Conservation (phyloP, 148 eudicot genomes). For the Chenopodium formosanum region DNA sequence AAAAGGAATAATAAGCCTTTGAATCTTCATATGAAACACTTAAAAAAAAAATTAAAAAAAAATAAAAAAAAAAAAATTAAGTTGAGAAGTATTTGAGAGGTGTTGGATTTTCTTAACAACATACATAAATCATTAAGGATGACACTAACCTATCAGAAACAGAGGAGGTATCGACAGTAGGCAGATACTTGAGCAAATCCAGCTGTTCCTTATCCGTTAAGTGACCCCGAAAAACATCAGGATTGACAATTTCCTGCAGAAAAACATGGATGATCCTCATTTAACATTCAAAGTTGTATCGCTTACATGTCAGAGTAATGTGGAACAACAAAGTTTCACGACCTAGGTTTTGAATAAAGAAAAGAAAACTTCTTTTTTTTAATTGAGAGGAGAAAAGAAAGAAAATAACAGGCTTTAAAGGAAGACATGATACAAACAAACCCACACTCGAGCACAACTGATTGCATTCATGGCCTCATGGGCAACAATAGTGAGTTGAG, state of each 20-base stretch:
- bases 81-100: not conserved
- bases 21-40: not conserved
- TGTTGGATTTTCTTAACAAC: not conserved
- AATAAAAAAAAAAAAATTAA: not conserved
- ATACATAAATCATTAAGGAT: not conserved
- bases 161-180: constrained; percentile 49
- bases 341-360: not conserved
- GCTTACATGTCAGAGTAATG: not conserved
- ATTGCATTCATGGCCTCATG: not conserved
- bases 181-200: constrained; percentile 67
- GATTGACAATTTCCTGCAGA: constrained; percentile 69
- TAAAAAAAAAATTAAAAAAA: too few species aligned
- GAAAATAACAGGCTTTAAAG: not conserved
- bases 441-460: not conserved
- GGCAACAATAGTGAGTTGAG: not conserved
- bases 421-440: not conserved
- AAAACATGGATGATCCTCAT: constrained; percentile 5
- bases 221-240: constrained; percentile 51
- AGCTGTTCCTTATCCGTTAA: constrained; percentile 70
- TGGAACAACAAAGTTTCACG: constrained; percentile 4
- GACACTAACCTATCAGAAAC: constrained; percentile 59
- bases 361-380: too few species aligned
- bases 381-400: too few species aligned
- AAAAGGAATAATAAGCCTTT: constrained; percentile 16
- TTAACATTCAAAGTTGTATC: constrained; percentile 14